phyloP scores from a whole-genome alignment of 176 grass and related monocot genomes.

The Eragrostis curvula region DNA sequence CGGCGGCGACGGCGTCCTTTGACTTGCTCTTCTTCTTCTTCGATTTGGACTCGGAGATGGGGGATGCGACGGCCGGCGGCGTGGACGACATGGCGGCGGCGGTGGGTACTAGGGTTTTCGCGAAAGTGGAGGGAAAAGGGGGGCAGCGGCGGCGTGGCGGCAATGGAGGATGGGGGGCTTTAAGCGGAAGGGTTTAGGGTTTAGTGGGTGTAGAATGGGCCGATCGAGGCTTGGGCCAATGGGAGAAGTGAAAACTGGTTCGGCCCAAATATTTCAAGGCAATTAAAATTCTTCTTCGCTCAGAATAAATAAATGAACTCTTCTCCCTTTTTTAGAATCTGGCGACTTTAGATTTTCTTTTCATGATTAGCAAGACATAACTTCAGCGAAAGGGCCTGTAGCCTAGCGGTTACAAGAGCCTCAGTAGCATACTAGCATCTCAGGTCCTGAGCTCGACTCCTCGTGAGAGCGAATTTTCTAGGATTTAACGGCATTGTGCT shows the following conservation, averaged over 20 bases:
- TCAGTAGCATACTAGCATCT: no score
- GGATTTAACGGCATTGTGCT: no score
- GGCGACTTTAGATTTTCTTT: no score
- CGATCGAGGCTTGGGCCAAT: background rate
- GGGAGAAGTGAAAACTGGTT: background rate
- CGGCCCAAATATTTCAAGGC: no score
- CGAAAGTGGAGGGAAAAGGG: background rate
- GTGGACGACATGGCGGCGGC: conserved; percentile 70
- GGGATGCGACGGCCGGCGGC: conserved; percentile 45
- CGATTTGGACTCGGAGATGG: conserved; percentile 61
- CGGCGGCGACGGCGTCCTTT: conserved; percentile 32
- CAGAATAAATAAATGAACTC: no score
- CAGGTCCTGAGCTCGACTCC: no score
- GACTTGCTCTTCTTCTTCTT: conserved; percentile 74
- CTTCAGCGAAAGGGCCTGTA: no score
- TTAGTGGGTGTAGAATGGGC: conserved; percentile 22
- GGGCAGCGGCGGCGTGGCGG: conserved; percentile 7
- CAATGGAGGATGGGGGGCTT: conserved; percentile 28
- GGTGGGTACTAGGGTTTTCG: conserved; percentile 46
- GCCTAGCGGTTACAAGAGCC: no score
- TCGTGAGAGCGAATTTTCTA: no score
- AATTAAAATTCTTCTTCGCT: no score
- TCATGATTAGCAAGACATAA: no score
- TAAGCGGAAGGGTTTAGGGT: conserved; percentile 64
- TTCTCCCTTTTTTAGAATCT: no score